Evolutionary conservation across 345 rosid genomes (phyloP), one percentile per base, ranked within the genome.

Genomic region (Combretum micranthum): DNA sequence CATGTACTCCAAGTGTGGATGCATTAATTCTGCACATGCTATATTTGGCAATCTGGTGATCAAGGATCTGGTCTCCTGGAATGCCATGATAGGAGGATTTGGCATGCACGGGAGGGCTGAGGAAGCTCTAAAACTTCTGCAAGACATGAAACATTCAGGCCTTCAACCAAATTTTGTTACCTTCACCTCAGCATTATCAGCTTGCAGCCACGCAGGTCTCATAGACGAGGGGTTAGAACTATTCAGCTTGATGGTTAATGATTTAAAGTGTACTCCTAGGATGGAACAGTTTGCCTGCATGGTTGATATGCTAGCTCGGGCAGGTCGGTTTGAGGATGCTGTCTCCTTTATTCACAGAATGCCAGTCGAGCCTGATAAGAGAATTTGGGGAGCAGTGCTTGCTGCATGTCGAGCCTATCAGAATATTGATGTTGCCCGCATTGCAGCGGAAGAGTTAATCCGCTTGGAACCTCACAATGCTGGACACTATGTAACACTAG

Each of bases 21-120:
- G 61, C 52, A 59, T 67, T 45, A 32, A 22, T 55, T 64, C 51
- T 10, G 76, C 81, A 43, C 22, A 37, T 42, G 45, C 62, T 18
- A 55, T 73, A 22, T 77, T 73, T 25, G 51, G 63, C 26, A 55
- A 43, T n/a, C 59, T 68, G 64, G 55, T 47, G 43, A n/a, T 15
- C 16, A 64, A 57, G 62, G 81, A 77, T 53, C 21, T 67, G 44
- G 72, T 77, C 15, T 63, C 81, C n/a, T 77, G 81, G 81, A 77
- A 77, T 63, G 48, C 75, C 37, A 70, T 73, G 72, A 69, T 73
- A 4, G 66, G 71, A 57, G 77, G 73, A 60, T 69, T 60, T 58
- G 75, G 70, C 44, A 70, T 66, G 64, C 73, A 75, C 15, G 76
- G 80, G 42, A 67, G 44, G 50, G 73, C 73, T 47, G 55, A 69